Evolutionary conservation across 2,329 filamentous ascomycete species (phyloP).

Genomic region (Lachnellula arida): DNA sequence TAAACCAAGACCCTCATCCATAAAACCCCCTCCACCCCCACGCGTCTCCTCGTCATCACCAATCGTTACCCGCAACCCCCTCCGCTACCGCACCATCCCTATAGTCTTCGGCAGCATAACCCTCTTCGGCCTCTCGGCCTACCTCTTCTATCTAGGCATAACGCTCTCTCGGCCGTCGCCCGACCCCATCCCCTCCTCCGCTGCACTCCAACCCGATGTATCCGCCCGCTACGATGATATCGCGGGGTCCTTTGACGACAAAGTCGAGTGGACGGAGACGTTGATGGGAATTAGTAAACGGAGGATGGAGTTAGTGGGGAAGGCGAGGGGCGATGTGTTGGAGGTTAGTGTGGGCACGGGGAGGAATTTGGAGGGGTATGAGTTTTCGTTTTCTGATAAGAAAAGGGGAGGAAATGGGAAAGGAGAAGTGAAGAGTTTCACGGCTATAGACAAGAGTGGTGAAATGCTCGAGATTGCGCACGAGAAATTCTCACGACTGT

Average conservation of each 20-base stretch:
- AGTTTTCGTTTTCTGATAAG: conserved; percentile 41
- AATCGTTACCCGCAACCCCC: conserved; percentile 14
- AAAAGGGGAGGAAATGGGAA: conserved; percentile 16
- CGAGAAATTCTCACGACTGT: conserved; percentile 44
- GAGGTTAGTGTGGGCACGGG: conserved; percentile 61
- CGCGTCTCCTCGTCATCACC: conserved; percentile 1
- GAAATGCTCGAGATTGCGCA: conserved; percentile 57
- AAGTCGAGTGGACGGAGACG: conserved; percentile 53
- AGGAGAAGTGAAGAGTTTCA: conserved; percentile 48
- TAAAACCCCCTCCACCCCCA: conserved; percentile 7
- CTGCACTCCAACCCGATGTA: conserved; percentile 25
- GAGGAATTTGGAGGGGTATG: conserved; percentile 55
- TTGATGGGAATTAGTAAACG: conserved; percentile 51
- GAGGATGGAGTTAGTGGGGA: conserved; percentile 43
- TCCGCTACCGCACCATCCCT: conserved; percentile 23
- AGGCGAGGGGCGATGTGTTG: conserved; percentile 52
- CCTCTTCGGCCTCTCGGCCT: conserved; percentile 18
- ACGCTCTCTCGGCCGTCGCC: conserved; percentile 22
- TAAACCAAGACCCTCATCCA: conserved; percentile 15
- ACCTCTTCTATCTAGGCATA: conserved; percentile 33
- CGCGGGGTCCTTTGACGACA: conserved; percentile 53
- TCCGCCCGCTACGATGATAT: conserved; percentile 30
- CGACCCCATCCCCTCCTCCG: conserved; percentile 22
- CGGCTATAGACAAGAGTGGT: conserved; percentile 56
- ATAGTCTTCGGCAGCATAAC: conserved; percentile 21